Evolutionary conservation across 2,329 filamentous ascomycete genomes (phyloP).

Genomic region (Fusarium mundagurra): DNA sequence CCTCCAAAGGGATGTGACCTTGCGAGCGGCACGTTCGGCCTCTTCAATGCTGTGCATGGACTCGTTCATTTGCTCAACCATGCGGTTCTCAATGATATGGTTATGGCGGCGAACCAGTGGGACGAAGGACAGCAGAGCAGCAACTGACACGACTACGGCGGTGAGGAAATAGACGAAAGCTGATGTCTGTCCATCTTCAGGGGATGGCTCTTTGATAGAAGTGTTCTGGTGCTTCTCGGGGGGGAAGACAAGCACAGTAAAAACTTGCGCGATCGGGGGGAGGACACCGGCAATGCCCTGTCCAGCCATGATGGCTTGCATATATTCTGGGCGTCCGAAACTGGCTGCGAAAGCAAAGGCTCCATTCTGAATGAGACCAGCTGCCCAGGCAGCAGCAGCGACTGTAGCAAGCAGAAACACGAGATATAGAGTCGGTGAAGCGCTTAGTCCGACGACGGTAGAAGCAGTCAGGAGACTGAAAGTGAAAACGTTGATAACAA

Average conservation of each 20-base stretch:
- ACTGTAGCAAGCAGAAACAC: slow-evolving; percentile 85
- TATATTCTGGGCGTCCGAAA: slow-evolving; percentile 88
- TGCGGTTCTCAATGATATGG: slow-evolving; percentile 60
- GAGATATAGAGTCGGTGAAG: slow-evolving; percentile 75
- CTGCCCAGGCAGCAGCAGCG: slow-evolving; percentile 78
- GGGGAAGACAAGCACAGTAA: slow-evolving; percentile 74
- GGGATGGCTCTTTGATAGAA: slow-evolving; percentile 36
- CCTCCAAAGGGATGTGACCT: slow-evolving; percentile 63
- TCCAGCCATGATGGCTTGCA: slow-evolving; percentile 94
- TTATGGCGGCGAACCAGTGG: slow-evolving; percentile 73
- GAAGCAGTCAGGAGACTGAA: slow-evolving; percentile 85
- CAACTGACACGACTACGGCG: slow-evolving; percentile 78
- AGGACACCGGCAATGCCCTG: slow-evolving; percentile 93
- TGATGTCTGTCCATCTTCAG: slow-evolving; percentile 56
- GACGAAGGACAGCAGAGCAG: slow-evolving; percentile 77
- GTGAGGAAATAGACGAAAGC: slow-evolving; percentile 94
- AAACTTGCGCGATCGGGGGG: slow-evolving; percentile 86
- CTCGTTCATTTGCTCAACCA: slow-evolving; percentile 59
- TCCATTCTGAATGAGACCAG: slow-evolving; percentile 91
- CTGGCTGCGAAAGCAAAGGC: slow-evolving; percentile 90
- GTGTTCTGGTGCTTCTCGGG: slow-evolving; percentile 43
- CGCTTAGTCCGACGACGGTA: slow-evolving; percentile 72
- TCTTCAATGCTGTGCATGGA: slow-evolving; percentile 63
- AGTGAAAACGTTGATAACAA: slow-evolving; percentile 79
- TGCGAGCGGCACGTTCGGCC: slow-evolving; percentile 61